Evolutionary conservation across 2,329 filamentous ascomycete genomes (phyloP).

Genomic region (Paracorniculantispora psalliotae): DNA sequence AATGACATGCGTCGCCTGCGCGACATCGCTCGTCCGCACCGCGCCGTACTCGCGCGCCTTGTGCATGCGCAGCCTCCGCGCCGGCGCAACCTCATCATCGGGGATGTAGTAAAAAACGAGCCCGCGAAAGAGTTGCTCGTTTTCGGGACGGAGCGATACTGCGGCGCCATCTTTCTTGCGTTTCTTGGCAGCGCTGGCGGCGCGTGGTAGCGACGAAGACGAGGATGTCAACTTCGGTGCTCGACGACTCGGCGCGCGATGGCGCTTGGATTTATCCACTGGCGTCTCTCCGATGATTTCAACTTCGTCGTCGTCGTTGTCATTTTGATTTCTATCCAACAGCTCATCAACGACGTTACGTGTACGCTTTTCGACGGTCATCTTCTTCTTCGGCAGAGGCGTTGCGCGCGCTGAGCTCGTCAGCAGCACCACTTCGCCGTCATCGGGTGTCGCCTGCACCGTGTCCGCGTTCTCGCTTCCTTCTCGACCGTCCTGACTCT

Average conservation of each 20-base stretch:
- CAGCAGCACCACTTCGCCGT: background rate
- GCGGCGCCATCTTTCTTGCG: conserved; percentile 44
- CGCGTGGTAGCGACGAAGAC: background rate
- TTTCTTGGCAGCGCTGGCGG: conserved; percentile 23
- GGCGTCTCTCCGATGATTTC: conserved; percentile 12
- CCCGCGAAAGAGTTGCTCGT: conserved; percentile 53
- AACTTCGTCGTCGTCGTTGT: background rate
- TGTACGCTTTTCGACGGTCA: background rate
- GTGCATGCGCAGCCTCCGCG: conserved; percentile 65
- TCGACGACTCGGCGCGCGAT: conserved; percentile 9
- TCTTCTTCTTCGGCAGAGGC: background rate
- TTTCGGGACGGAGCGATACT: conserved; percentile 39
- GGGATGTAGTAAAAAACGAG: conserved; percentile 75
- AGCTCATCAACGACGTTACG: background rate
- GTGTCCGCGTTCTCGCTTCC: background rate
- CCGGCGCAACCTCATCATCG: conserved; percentile 65
- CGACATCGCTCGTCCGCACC: conserved; percentile 57
- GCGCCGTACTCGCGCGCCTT: conserved; percentile 74
- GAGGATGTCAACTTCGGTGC: background rate
- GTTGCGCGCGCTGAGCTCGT: conserved; percentile 1
- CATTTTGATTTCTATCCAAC: background rate
- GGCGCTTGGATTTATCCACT: background rate
- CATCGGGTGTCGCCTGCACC: background rate
- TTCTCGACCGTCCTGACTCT: background rate
- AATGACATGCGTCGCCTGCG: conserved; percentile 68